phyloP scores from a whole-genome alignment of 257 asterid species.

The Sherardia arvensis region DNA sequence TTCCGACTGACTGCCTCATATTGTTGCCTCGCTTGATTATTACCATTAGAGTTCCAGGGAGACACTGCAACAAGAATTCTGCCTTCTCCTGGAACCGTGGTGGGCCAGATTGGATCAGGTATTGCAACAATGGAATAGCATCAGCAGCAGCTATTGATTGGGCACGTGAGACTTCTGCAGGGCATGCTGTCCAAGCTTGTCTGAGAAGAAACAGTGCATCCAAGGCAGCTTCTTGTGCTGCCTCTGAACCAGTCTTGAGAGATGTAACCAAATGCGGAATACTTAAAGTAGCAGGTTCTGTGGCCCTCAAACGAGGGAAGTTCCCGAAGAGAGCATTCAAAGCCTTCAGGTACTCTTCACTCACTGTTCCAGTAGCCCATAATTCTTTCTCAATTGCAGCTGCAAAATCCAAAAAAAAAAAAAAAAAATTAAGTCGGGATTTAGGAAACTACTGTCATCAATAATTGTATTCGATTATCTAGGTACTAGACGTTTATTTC shows the following conservation, averaged over 20 bases:
- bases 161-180: constrained; percentile 93
- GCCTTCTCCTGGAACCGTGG: constrained; percentile 97
- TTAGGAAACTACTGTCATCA: background rate
- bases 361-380: constrained; percentile 89
- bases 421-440: constrained; percentile 5
- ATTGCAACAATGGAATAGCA: constrained; percentile 83
- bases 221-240: constrained; percentile 97
- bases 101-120: constrained; percentile 91
- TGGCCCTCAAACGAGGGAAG: constrained; percentile 91
- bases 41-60: constrained; percentile 86
- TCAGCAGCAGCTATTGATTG: constrained; percentile 98
- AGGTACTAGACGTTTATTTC: background rate
- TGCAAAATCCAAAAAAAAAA: constrained; percentile 19
- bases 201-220: constrained; percentile 85
- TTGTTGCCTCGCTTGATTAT: constrained; percentile 86
- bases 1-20: constrained; percentile 98
- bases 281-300: constrained; percentile 94
- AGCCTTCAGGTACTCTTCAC: constrained; percentile 90
- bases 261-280: constrained; percentile 94
- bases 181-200: constrained; percentile 99
- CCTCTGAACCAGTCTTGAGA: constrained; percentile 90
- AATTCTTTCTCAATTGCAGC: constrained; percentile 94
- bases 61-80: constrained; percentile 82
- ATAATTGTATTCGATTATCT: background rate
- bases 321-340: constrained; percentile 84